Evolutionary conservation across 2,329 filamentous ascomycete species (phyloP).

Genomic region (Colletotrichum zoysiae): DNA sequence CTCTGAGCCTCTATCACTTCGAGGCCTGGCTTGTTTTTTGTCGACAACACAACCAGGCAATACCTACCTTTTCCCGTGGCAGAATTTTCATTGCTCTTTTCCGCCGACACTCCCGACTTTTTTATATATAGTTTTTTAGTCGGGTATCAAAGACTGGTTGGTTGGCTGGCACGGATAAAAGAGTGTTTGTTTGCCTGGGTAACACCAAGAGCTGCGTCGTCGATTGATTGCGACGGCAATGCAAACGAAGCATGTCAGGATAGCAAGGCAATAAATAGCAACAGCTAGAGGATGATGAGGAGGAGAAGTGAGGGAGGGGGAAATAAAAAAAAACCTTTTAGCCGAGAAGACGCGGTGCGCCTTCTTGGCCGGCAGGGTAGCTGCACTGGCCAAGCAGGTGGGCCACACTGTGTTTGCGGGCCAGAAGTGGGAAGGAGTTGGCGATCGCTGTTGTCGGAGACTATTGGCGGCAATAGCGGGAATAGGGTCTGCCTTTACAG

Average conservation of each 20-base stretch:
- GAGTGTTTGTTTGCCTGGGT: not conserved
- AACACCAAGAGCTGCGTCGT: conserved; percentile 11
- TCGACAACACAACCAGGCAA: not conserved
- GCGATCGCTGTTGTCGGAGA: not conserved
- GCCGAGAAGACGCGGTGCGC: conserved; percentile 27
- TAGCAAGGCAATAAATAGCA: not conserved
- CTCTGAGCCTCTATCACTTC: not conserved
- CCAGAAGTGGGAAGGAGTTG: not conserved
- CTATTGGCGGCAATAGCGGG: not conserved
- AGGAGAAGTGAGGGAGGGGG: not conserved
- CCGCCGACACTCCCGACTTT: not conserved
- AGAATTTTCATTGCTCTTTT: not conserved
- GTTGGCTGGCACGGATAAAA: not conserved
- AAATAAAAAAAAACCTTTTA: conserved; percentile 18
- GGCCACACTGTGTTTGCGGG: conserved; percentile 32
- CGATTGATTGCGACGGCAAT: conserved; percentile 10
- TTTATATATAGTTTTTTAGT: not conserved
- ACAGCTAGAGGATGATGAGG: not conserved
- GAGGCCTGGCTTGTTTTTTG: not conserved
- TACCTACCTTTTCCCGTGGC: not conserved
- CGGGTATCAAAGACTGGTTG: not conserved
- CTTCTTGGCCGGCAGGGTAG: conserved; percentile 31
- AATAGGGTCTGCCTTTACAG: not conserved
- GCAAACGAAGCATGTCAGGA: not conserved
- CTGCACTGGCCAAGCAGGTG: conserved; percentile 23